Evolutionary conservation across 2,329 filamentous ascomycete species (phyloP).

Genomic region (Aureobasidium sp.): DNA sequence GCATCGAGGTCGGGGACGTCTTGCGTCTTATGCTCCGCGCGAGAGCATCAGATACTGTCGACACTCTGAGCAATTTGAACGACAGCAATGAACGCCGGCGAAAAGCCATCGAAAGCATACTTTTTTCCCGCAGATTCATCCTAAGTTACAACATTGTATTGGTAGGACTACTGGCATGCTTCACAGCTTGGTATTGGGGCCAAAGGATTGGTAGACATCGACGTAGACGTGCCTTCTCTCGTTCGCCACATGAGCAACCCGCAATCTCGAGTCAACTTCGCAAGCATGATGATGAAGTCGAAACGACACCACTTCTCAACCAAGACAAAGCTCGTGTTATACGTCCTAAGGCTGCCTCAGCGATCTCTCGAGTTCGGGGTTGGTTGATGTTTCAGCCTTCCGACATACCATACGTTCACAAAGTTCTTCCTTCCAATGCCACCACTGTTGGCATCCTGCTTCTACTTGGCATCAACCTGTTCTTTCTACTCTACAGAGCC

Average conservation of each 20-base stretch:
- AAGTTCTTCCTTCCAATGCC: constrained; percentile 50
- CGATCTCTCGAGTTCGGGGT: constrained; percentile 16
- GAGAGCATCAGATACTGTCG: neutral
- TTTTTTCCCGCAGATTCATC: constrained; percentile 33
- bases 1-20: neutral
- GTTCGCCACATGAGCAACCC: neutral
- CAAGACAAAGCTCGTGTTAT: constrained; percentile 8
- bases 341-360: neutral
- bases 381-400: constrained; percentile 50
- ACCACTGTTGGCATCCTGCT: constrained; percentile 46
- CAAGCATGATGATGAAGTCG: constrained; percentile 16
- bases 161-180: constrained; percentile 30
- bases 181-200: constrained; percentile 33
- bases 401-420: constrained; percentile 51
- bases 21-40: neutral
- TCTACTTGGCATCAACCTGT: constrained; percentile 50
- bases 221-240: constrained; percentile 7
- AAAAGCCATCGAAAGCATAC: constrained; percentile 30
- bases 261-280: neutral
- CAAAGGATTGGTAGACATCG: constrained; percentile 23
- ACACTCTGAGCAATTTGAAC: neutral
- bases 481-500: constrained; percentile 50
- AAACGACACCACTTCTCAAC: constrained; percentile 30
- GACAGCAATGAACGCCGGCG: constrained; percentile 9
- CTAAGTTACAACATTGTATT: constrained; percentile 35